Evolutionary conservation across 768 basidiomycete species (phyloP).

Genomic region (Boletales sp.): DNA sequence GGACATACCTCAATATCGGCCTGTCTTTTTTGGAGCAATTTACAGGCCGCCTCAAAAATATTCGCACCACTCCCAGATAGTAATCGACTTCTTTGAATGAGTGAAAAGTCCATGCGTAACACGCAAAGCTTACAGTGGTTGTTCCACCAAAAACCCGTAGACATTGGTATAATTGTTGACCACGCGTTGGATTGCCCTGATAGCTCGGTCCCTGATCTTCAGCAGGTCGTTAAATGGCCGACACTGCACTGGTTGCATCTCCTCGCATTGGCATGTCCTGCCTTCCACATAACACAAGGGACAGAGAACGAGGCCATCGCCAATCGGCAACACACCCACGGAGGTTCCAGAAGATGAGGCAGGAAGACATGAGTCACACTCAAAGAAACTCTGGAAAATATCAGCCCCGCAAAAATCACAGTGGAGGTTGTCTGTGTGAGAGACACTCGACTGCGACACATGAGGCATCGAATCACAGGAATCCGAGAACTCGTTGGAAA

Average conservation of each 20-base stretch:
- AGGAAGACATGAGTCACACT: constrained; percentile 53
- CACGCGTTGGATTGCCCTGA: constrained; percentile 22
- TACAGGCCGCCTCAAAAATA: constrained; percentile 33
- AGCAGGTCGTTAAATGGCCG: constrained; percentile 48
- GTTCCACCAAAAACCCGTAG: constrained; percentile 12
- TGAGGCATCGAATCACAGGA: constrained; percentile 31
- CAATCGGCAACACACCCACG: constrained; percentile 21
- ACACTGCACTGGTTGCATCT: constrained; percentile 61
- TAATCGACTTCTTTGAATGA: constrained; percentile 20
- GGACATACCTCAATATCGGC: constrained; percentile 11
- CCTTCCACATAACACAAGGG: constrained; percentile 76
- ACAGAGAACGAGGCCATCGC: constrained; percentile 56
- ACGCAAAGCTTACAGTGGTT: constrained; percentile 19
- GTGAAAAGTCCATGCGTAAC: not conserved
- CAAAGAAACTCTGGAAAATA: constrained; percentile 79
- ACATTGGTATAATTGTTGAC: constrained; percentile 7
- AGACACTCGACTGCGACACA: constrained; percentile 21
- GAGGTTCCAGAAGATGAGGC: constrained; percentile 10
- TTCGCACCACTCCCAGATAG: constrained; percentile 22
- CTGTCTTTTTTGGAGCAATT: constrained; percentile 19
- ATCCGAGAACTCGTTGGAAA: constrained; percentile 42
- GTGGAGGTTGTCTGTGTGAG: constrained; percentile 31
- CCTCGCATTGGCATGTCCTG: constrained; percentile 59
- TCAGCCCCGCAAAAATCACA: constrained; percentile 85
- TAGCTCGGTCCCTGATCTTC: constrained; percentile 38